These are phyloP conservation scores for Bocquillonia castaneifolia DNA, from an alignment of 441 rosid species.

Conservation along the genomic window DNA sequence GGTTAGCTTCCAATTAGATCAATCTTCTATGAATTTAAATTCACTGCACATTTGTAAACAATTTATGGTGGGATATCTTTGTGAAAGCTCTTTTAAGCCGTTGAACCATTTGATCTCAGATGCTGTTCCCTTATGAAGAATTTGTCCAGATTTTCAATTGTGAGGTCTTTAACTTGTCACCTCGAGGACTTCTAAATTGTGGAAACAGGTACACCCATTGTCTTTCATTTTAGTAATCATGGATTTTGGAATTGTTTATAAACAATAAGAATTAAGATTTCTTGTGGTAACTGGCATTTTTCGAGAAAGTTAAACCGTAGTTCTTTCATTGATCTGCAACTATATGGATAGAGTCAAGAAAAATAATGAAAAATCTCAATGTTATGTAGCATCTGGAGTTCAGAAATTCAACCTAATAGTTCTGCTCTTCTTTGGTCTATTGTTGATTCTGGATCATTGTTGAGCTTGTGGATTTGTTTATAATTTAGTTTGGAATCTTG, in stretches of 20 bases:
- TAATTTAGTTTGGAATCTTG: background rate
- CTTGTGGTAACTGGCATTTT: background rate
- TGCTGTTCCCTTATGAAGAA: conserved; percentile 80
- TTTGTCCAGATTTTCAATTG: conserved; percentile 62
- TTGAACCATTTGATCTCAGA: conserved; percentile 34
- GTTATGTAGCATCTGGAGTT: background rate
- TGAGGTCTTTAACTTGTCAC: conserved; percentile 52
- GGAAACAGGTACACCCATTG: conserved; percentile 59
- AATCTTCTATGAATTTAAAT: conserved; percentile 11
- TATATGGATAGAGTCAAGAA: background rate
- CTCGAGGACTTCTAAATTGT: conserved; percentile 78
- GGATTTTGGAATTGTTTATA: conserved; percentile 9
- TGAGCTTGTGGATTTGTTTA: background rate
- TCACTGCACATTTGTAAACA: background rate
- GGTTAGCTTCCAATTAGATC: conserved; percentile 33
- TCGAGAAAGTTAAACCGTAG: background rate
- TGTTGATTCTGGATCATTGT: background rate
- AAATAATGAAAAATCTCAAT: background rate
- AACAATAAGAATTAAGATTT: conserved; percentile 5
- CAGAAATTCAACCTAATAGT: background rate
- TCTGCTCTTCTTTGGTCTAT: background rate
- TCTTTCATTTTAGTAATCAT: conserved; percentile 12
- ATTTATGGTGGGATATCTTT: conserved; percentile 2
- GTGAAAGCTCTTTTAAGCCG: conserved; percentile 16
- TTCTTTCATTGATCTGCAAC: background rate